Percentiles rank a stretch among this genome's conserved stretches.
Conservation (phyloP, 495 filamentous ascomycete genomes). For the Pyrenopolyporus hunteri region DNA sequence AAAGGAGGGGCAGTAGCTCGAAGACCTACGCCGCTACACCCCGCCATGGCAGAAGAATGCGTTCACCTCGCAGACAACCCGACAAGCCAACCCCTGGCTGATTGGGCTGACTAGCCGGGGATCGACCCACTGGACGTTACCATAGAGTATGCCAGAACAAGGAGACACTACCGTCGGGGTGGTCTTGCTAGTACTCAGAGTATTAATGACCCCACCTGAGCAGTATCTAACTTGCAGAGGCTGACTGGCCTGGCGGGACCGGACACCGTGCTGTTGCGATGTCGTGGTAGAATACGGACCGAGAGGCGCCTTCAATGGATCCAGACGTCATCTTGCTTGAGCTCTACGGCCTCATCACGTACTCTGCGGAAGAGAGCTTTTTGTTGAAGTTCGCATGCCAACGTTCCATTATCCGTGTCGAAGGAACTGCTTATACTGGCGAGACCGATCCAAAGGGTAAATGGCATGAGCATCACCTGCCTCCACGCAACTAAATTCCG, state of each 20-base stretch:
- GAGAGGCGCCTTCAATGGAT: conserved; percentile 6
- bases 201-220: conserved; percentile 24
- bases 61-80: conserved; percentile 29
- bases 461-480: conserved; percentile 11
- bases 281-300: conserved; percentile 11
- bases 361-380: conserved; percentile 1
- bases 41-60: conserved; percentile 23
- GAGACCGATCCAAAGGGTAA: neutral
- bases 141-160: conserved; percentile 1
- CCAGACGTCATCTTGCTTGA: conserved; percentile 36
- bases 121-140: conserved; percentile 16
- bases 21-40: conserved; percentile 21
- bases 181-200: conserved; percentile 14
- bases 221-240: conserved; percentile 25
- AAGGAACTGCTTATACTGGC: conserved; percentile 1
- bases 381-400: neutral
- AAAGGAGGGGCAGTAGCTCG: conserved; percentile 35
- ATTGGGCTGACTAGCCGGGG: conserved; percentile 21
- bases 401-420: conserved; percentile 4
- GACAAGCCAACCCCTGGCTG: conserved; percentile 26
- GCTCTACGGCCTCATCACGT: conserved; percentile 10
- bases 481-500: neutral
- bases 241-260: conserved; percentile 14
- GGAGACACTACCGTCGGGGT: conserved; percentile 2
- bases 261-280: conserved; percentile 1